Base-by-base conservation (phyloP, 306 rosid species). In the Gillenia trifoliata region DNA sequence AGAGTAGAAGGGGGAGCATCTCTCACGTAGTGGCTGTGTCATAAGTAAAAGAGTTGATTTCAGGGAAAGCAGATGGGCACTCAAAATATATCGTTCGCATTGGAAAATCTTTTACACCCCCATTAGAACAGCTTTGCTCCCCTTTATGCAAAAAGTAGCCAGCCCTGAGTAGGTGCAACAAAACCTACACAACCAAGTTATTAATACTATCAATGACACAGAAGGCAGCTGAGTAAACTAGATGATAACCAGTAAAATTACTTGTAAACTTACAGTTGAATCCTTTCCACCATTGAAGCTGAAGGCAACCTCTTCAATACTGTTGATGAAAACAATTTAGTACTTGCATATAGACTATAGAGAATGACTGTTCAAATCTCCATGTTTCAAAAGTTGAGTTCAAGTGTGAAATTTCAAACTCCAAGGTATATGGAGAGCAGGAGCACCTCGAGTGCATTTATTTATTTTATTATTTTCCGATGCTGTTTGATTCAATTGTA, bases 201-300 rank as follows among this genome's bases (percentile, higher is more conserved):
- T 73, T 73, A 60, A 65, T 64, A 38, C 41, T 70, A 70, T 79
- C 74, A 81, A 66, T 34, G 66, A 66, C 70, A 71, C 33, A 74
- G 52, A 67, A 43, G 23, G 71, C 12, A 62, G n/a, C 57, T 36
- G 75, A 79, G 55, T 13, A 49, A 38, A 38, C 8, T 67, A 47
- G n/a, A n/a, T n/a, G 34, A 40, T 26, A 28, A 76, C 64, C 52
- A 79, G 68, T 66, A 68, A 72, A 71, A 75, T 29, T 26, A 69
- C 50, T 73, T 67, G 50, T 25, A 76, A 81, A 88, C 93, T 86
- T 81, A 94, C 97, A 1, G 97, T 94, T 62, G 98, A 91, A 87
- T 93, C 98, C 86, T 93, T 93, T 80, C 98, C 98, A 31, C 97
- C 98, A 77, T 93, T 93, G 85, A 93, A 91, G 83, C 98, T 89